phyloP scores from a whole-genome alignment of 768 basidiomycete genomes.

The Boletus sp. region DNA sequence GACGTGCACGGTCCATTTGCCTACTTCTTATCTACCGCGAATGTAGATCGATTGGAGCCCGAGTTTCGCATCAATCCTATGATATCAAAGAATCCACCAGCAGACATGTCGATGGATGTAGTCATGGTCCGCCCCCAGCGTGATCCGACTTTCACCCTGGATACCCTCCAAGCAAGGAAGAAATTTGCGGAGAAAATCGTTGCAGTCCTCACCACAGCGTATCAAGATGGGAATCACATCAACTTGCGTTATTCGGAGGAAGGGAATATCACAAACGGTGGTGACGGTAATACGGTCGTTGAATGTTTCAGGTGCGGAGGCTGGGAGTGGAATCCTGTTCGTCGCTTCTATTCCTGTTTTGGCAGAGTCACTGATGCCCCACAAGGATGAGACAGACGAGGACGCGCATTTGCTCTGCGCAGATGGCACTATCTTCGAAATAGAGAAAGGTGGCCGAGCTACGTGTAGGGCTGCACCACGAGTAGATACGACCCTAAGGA shows the following conservation, averaged over 20 bases:
- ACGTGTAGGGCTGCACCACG: conserved; percentile 42
- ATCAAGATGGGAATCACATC: conserved; percentile 71
- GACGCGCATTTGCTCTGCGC: conserved; percentile 71
- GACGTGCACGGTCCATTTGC: conserved; percentile 72
- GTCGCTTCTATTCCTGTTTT: conserved; percentile 23
- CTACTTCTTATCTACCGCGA: conserved; percentile 81
- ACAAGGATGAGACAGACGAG: conserved; percentile 56
- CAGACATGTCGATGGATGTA: conserved; percentile 59
- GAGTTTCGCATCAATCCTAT: conserved; percentile 75
- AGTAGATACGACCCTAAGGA: conserved; percentile 27
- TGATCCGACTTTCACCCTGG: conserved; percentile 44
- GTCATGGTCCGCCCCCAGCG: conserved; percentile 71
- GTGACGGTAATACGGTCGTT: conserved; percentile 53
- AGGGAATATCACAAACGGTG: conserved; percentile 40
- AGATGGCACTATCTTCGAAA: conserved; percentile 70
- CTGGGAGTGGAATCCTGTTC: conserved; percentile 86
- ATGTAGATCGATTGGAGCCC: conserved; percentile 85
- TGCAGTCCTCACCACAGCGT: conserved; percentile 63
- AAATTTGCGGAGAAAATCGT: conserved; percentile 53
- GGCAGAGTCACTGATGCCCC: not conserved
- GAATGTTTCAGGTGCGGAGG: conserved; percentile 77
- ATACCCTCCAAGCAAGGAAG: conserved; percentile 42
- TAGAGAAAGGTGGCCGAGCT: conserved; percentile 59
- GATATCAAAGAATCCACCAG: conserved; percentile 42
- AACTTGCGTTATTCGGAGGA: conserved; percentile 50